Conservation (phyloP, 495 filamentous ascomycete genomes). For the Lasiosphaeriaceae sp. region DNA sequence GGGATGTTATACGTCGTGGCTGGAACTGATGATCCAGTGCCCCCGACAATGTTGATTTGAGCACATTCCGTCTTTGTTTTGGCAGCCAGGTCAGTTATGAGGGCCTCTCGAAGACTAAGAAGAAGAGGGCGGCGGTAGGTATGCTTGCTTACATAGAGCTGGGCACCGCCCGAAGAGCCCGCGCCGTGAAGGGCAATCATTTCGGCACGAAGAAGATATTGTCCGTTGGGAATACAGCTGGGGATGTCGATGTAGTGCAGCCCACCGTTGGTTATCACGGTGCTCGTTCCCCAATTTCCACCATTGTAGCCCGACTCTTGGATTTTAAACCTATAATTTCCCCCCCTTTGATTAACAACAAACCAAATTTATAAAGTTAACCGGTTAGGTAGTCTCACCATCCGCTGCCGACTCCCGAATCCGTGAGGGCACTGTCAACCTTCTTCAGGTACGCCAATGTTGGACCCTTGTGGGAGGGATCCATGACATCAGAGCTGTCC, state of each 20-base stretch:
- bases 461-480: slow-evolving; percentile 47
- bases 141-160: slow-evolving; percentile 45
- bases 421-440: slow-evolving; percentile 40
- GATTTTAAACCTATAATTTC: slow-evolving; percentile 23
- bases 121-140: too few species aligned
- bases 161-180: slow-evolving; percentile 33
- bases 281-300: slow-evolving; percentile 40
- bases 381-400: too few species aligned
- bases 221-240: slow-evolving; percentile 39
- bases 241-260: slow-evolving; percentile 43
- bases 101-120: not conserved
- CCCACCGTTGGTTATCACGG: slow-evolving; percentile 42
- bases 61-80: slow-evolving; percentile 43
- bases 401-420: slow-evolving; percentile 41
- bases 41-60: slow-evolving; percentile 45
- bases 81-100: not conserved
- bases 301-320: slow-evolving; percentile 29
- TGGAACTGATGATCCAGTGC: slow-evolving; percentile 26
- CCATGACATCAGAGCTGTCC: slow-evolving; percentile 47
- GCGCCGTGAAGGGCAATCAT: slow-evolving; percentile 50
- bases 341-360: not conserved
- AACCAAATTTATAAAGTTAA: too few species aligned
- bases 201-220: slow-evolving; percentile 36
- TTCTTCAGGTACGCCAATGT: slow-evolving; percentile 51
- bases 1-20: slow-evolving; percentile 41